A percentile compares a stretch with the other conserved stretches of the same genome.
These are phyloP conservation scores for Decorospora gaudefroyi DNA, from an alignment of 2,329 filamentous ascomycete genomes.

Conservation along the genomic window DNA sequence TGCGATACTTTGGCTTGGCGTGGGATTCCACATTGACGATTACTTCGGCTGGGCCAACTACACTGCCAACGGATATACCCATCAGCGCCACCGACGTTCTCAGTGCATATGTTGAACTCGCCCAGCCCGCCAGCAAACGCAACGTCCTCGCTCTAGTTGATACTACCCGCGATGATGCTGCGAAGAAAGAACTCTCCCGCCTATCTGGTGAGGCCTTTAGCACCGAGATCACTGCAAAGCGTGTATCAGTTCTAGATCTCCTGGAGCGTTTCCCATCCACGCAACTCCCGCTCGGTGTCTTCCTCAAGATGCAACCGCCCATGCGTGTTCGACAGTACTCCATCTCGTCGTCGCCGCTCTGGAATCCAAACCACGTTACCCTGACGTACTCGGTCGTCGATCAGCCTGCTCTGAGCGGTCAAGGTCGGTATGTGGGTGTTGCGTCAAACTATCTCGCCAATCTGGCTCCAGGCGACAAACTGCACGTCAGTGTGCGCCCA, in stretches of 20 bases:
- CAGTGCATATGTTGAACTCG: slow-evolving; percentile 72
- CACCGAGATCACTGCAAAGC: slow-evolving; percentile 55
- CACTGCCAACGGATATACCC: slow-evolving; percentile 64
- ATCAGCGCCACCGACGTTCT: slow-evolving; percentile 68
- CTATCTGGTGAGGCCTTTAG: slow-evolving; percentile 52
- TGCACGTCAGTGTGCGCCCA: slow-evolving; percentile 51
- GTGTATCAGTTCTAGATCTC: slow-evolving; percentile 68
- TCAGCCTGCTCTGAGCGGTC: slow-evolving; percentile 54
- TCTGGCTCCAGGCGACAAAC: slow-evolving; percentile 48
- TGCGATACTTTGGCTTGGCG: slow-evolving; percentile 67
- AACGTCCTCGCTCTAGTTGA: slow-evolving; percentile 58
- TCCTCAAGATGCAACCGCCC: slow-evolving; percentile 72
- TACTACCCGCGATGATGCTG: slow-evolving; percentile 54
- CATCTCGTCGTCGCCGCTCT: slow-evolving; percentile 74
- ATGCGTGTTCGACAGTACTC: slow-evolving; percentile 81
- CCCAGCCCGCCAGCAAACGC: slow-evolving; percentile 72
- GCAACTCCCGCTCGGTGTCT: slow-evolving; percentile 66
- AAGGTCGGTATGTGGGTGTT: slow-evolving; percentile 53
- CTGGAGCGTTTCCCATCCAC: slow-evolving; percentile 65
- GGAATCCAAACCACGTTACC: slow-evolving; percentile 60
- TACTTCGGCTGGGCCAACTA: slow-evolving; percentile 63
- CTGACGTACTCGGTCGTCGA: slow-evolving; percentile 72
- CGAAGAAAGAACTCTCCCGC: slow-evolving; percentile 55
- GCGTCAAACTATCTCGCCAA: slow-evolving; percentile 51
- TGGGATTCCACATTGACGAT: slow-evolving; percentile 72